Evolutionary conservation across 768 basidiomycete genomes (phyloP), one percentile per base, ranked within the genome.

Genomic region (Basidioascus undulatus): DNA sequence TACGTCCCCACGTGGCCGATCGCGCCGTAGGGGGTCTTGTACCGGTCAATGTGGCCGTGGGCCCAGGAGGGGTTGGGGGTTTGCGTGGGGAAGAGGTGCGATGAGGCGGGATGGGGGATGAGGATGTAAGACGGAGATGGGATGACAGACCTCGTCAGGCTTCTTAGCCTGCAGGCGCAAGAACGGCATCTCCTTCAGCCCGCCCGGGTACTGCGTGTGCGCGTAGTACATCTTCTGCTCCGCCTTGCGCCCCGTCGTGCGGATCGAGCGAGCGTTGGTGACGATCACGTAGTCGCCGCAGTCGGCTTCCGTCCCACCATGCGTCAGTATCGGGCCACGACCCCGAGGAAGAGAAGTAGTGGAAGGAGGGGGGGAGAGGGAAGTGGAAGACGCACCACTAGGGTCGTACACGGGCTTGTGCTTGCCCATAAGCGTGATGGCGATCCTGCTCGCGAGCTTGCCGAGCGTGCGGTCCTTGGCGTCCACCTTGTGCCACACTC

Each of bases 271-370:
- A 3, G 83, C 77, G 55, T 94, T 82, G 24, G 84, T 89, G 6
- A 98, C 86, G 19, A 94, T 71, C 24, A 96, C 83, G 54, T 94
- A 94, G 71, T 98, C 92, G 8, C 92, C 92, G 41, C 82, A 86
- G 60, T 98, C 92, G 48, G 79, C 89, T 92, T n/a, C n/a, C n/a
- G n/a, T n/a, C 46, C 12, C 32, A 13, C 39, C 32, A 39, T 7
- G 24, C 18, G 26, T 45, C 35, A 38, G 28, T 32, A 20, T 24
- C 32, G n/a, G 6, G 15, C 6, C 25, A 23, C 19, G 32, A n/a
- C 15, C 11, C n/a, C 15, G 31, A 11, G 36, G 39, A 21, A 12
- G 25, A 13, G 23, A 44, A 11, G 25, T 31, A 19, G 25, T 21
- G 19, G 13, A 21, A 23, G 11, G 26, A 37, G 20, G 7, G 30